phyloP scores from a whole-genome alignment of 2,329 filamentous ascomycete species.

The Fusarium piperis region DNA sequence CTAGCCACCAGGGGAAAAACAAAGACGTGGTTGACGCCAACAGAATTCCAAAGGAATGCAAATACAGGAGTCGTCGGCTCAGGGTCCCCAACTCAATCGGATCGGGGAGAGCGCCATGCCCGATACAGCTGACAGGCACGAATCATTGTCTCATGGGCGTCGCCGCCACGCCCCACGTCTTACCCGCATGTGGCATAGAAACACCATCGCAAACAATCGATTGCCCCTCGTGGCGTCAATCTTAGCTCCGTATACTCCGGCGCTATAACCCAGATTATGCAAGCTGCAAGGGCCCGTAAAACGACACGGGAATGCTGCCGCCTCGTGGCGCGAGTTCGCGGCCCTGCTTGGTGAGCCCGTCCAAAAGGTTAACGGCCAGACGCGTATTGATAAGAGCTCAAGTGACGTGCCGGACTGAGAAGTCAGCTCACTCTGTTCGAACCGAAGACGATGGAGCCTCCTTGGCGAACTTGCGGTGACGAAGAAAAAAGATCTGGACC shows the following conservation, averaged over 20 bases:
- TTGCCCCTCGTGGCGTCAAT: neutral
- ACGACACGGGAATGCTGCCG: conserved; percentile 15
- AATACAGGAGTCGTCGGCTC: neutral
- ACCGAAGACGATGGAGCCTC: neutral
- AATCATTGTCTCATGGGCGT: conserved; percentile 20
- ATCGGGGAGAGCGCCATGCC: neutral
- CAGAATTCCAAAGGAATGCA: conserved; percentile 21
- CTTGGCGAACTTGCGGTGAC: neutral
- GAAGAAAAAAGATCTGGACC: neutral
- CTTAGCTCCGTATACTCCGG: neutral
- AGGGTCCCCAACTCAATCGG: neutral
- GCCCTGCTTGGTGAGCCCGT: neutral
- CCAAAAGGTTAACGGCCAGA: conserved; percentile 25
- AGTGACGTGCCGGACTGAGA: neutral
- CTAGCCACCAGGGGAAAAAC: neutral
- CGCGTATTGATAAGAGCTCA: neutral
- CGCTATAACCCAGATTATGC: neutral
- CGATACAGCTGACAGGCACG: conserved; percentile 12
- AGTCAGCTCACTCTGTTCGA: neutral
- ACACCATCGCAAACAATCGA: conserved; percentile 6
- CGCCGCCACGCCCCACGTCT: neutral
- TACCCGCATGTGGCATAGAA: conserved; percentile 15
- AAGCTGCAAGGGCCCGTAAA: conserved; percentile 6
- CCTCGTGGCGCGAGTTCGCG: conserved; percentile 9
- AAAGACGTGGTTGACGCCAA: neutral